A percentile compares a stretch with the other conserved stretches of the same genome.
Evolutionary conservation across 352 stramenopile genomes (phyloP).

Genomic region (Phytopythium mirpurense): DNA sequence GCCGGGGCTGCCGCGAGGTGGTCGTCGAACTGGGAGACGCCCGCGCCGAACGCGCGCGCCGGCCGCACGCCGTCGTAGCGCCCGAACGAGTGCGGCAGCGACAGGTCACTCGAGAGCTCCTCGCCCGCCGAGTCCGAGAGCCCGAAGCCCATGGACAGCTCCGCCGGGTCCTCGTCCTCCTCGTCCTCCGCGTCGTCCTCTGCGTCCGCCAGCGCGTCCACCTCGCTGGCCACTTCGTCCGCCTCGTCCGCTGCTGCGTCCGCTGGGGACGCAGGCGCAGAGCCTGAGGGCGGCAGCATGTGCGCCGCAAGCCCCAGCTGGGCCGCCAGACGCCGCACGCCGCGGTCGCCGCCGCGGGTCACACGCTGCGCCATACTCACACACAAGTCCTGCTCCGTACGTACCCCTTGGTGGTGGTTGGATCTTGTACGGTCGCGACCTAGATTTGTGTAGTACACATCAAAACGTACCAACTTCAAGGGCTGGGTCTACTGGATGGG

Average conservation of each 20-base stretch:
- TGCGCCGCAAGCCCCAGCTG: slow-evolving; percentile 52
- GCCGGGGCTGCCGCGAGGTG: slow-evolving; percentile 26
- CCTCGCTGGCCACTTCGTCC: slow-evolving; percentile 14
- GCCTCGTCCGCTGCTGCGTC: neutral
- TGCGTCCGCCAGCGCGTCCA: slow-evolving; percentile 10
- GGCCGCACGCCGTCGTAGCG: slow-evolving; percentile 36
- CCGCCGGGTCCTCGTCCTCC: slow-evolving; percentile 18
- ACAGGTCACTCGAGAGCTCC: slow-evolving; percentile 67
- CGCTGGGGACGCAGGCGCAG: neutral
- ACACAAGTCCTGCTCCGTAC: no score
- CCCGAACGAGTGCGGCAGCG: slow-evolving; percentile 60
- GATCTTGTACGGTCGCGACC: slow-evolving; percentile 9
- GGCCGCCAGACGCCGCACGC: slow-evolving; percentile 38
- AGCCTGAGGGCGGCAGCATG: slow-evolving; percentile 19
- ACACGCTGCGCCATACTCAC: slow-evolving; percentile 14
- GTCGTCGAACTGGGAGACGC: slow-evolving; percentile 57
- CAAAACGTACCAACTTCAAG: neutral
- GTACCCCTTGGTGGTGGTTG: no score
- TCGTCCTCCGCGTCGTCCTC: slow-evolving; percentile 8
- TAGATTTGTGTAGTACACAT: neutral
- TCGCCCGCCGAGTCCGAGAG: slow-evolving; percentile 56
- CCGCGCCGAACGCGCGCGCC: slow-evolving; percentile 2
- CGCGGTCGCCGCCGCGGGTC: slow-evolving; percentile 15
- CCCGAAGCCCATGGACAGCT: slow-evolving; percentile 26
- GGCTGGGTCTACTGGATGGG: neutral